Conservation (phyloP, 1,284 basidiomycete species). For the Pterulicium gracile region DNA sequence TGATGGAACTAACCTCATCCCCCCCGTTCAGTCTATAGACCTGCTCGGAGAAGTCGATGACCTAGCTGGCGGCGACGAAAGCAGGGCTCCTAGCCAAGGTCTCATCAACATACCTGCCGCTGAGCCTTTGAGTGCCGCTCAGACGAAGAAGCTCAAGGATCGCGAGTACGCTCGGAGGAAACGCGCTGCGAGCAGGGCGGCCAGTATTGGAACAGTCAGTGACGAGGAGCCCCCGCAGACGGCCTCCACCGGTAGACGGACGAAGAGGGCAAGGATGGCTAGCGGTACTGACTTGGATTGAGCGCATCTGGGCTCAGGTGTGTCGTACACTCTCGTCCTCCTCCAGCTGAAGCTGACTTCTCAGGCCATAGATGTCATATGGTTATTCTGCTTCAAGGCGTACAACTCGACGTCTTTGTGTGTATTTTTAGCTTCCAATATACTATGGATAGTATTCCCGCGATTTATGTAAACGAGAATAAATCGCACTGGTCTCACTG, state of each 20-base stretch:
- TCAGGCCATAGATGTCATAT: too few species aligned
- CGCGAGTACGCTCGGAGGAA: slow-evolving; percentile 69
- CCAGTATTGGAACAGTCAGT: slow-evolving; percentile 48
- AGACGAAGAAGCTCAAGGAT: slow-evolving; percentile 62
- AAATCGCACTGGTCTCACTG: too few species aligned
- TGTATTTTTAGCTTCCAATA: too few species aligned
- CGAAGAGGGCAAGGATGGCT: slow-evolving; percentile 49
- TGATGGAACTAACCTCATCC: slow-evolving; percentile 2
- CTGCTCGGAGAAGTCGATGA: slow-evolving; percentile 64
- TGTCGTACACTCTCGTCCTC: neutral
- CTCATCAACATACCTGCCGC: slow-evolving; percentile 51
- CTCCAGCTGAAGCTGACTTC: too few species aligned
- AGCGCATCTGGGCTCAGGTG: neutral
- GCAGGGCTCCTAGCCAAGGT: slow-evolving; percentile 50
- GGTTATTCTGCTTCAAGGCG: too few species aligned
- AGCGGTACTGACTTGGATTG: slow-evolving; percentile 32
- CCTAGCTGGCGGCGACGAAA: slow-evolving; percentile 51
- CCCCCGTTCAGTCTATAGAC: slow-evolving; percentile 42
- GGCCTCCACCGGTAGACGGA: slow-evolving; percentile 38
- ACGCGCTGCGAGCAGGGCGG: slow-evolving; percentile 44
- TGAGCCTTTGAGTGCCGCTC: slow-evolving; percentile 55
- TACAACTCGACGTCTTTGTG: too few species aligned
- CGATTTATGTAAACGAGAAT: too few species aligned
- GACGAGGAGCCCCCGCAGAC: slow-evolving; percentile 54
- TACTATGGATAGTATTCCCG: too few species aligned